Evolutionary conservation across 1,284 basidiomycete species (phyloP), one percentile per base, ranked within the genome.

Genomic region (Fistulinella cinereoalba): DNA sequence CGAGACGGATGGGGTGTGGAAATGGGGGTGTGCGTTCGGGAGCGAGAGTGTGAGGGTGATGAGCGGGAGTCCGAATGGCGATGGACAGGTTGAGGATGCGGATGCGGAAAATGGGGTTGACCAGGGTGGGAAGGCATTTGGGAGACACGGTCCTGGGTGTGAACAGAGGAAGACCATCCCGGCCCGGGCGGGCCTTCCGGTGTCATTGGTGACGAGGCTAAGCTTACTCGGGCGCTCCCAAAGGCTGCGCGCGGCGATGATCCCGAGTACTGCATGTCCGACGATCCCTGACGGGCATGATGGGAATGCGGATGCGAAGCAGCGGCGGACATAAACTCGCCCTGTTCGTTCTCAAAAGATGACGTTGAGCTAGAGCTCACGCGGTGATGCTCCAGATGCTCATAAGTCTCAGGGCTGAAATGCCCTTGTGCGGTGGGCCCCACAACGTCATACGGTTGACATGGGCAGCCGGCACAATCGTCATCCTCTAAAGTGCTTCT

Each of bases 401-500:
- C 33, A 15, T 31, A 15, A 29, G 12, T 7, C n/a, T 37, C 28
- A 13, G 28, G 18, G 2, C 37, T 38, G n/a, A 43, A 29, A 3
- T 40, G 22, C 1, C 13, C 33, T 18, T 13, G 43, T 28, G 41
- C 48, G 3, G 13, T 6, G 12, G 16, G 27, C 22, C 12, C n/a
- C 11, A 6, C 44, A 22, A 23, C 19, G 15, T 11, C 4, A 4
- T 11, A 42, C 9, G 49, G 32, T 8, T 66, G 62, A 53, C 80
- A 81, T 2, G 75, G 76, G 52, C 80, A 83, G 13, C 54, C 62
- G 5, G 64, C 63, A 1, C 61, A 53, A 21, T 36, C 33, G 15
- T 36, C 33, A 28, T 69, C 51, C 60, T 54, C 13, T 52, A 49
- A 37, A 41, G 69, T 65, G 15, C 50, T 49, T 28, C 74, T 65